Evolutionary conservation across 1,139 yeast species (phyloP), one percentile per base, ranked within the genome.

Genomic region (Scheffersomyces lignicola): DNA sequence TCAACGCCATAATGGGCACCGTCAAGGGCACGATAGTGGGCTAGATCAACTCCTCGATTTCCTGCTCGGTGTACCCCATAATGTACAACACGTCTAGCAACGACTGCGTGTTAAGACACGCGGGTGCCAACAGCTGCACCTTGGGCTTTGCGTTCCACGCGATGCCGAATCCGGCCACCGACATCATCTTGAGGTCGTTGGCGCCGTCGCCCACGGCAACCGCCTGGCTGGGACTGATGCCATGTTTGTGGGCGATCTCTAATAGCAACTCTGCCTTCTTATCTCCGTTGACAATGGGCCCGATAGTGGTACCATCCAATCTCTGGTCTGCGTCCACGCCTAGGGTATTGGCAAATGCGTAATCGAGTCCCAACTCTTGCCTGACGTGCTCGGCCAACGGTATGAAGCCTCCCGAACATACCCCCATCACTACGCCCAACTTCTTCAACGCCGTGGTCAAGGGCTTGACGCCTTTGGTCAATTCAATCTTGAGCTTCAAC

Each of bases 141-240:
- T 73, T 79, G 21, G 97, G 97, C 58, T 94, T 94, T 12, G 98
- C 98, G 56, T 89, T 85, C 94, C 96, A 94, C 0, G 98, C 98
- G 40, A 94, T 73, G 13, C 98, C 98, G 57, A 80, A 86, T 0
- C 98, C 97, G 2, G 96, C 97, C 13, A 65, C 78, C 3, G 70
- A 76, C 97, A 94, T 92, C 90, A 95, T 95, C 29, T 78, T 77
- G 55, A 94, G 69, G 60, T 94, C 99, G 52, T 94, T 94, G 17
- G 97, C 96, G 21, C 98, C 98, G 56, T 94, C 98, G 20, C 99
- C 99, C 24, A 94, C 87, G 26, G 97, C 97, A 33, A 87, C 83
- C 0, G 83, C 78, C 12, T 72, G 56, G 28, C 59, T 61, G 3
- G 83, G 64, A 18, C 77, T 78, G 21, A 90, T 72, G 3, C 61